phyloP scores from a whole-genome alignment of 164 flowering plant genomes.

The Stephania japonica region DNA sequence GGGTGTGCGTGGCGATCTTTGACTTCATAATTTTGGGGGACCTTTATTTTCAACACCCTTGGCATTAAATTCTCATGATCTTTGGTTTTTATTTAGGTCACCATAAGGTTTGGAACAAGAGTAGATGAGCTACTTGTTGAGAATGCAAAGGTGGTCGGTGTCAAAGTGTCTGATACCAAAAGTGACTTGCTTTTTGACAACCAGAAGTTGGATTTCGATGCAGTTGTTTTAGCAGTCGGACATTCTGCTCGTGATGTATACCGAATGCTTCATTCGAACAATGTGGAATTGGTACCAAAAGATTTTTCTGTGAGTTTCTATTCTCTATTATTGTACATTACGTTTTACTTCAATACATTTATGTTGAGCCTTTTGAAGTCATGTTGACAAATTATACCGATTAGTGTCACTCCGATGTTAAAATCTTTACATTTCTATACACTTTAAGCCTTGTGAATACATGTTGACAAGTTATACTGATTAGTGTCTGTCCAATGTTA shows the following conservation, averaged over 20 bases:
- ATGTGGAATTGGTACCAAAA: conserved; percentile 63
- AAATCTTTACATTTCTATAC: neutral
- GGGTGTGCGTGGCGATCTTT: conserved; percentile 55
- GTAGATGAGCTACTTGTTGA: conserved; percentile 80
- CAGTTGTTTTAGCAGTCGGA: conserved; percentile 87
- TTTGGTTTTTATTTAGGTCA: conserved; percentile 42
- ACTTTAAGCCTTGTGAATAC: neutral
- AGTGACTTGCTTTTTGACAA: conserved; percentile 21
- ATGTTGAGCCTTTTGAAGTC: too few species aligned
- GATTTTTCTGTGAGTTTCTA: conserved; percentile 86
- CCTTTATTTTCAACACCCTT: neutral
- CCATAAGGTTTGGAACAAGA: conserved; percentile 80
- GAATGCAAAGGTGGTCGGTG: conserved; percentile 53
- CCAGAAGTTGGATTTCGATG: conserved; percentile 61
- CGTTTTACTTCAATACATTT: neutral
- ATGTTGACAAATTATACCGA: neutral
- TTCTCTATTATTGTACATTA: neutral
- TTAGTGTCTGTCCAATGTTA: neutral
- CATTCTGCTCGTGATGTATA: conserved; percentile 98
- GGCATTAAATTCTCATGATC: neutral
- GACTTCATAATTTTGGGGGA: neutral
- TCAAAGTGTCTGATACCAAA: conserved; percentile 57
- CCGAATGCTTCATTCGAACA: conserved; percentile 79
- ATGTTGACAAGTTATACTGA: neutral
- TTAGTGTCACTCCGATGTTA: neutral